Evolutionary conservation across 2,329 filamentous ascomycete genomes (phyloP).

Genomic region (Paecilomyces fulvus): DNA sequence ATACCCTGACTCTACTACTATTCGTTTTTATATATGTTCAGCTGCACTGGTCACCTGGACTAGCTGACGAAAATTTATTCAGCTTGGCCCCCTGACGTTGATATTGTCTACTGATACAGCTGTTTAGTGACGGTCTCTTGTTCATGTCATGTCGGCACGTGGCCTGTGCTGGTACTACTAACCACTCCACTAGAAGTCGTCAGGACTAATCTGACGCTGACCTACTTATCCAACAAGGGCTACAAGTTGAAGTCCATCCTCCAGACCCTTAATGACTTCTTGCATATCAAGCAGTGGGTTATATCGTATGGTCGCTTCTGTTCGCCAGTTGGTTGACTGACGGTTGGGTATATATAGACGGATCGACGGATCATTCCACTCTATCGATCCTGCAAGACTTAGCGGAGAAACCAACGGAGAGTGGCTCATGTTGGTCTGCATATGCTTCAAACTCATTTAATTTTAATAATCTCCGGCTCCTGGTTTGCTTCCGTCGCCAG

Average conservation of each 20-base stretch:
- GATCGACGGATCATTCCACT: not conserved
- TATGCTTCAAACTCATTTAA: not conserved
- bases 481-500: not conserved
- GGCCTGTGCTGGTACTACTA: not conserved
- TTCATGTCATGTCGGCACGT: not conserved
- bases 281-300: not conserved
- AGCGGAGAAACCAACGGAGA: not conserved
- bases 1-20: not conserved
- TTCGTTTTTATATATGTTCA: not conserved
- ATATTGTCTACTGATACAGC: not conserved
- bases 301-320: not conserved
- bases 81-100: not conserved
- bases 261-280: not conserved
- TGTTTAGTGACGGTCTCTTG: not conserved
- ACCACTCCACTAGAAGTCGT: not conserved
- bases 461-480: not conserved
- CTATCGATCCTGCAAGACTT: not conserved
- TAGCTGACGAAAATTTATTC: not conserved
- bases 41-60: not conserved
- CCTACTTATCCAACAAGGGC: too few species aligned
- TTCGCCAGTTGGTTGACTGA: not conserved
- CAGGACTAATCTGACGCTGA: not conserved
- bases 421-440: not conserved
- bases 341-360: not conserved
- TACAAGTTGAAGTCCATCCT: too few species aligned